Evolutionary conservation across 495 filamentous ascomycete species (phyloP).

Genomic region (Penicillium paxilli): DNA sequence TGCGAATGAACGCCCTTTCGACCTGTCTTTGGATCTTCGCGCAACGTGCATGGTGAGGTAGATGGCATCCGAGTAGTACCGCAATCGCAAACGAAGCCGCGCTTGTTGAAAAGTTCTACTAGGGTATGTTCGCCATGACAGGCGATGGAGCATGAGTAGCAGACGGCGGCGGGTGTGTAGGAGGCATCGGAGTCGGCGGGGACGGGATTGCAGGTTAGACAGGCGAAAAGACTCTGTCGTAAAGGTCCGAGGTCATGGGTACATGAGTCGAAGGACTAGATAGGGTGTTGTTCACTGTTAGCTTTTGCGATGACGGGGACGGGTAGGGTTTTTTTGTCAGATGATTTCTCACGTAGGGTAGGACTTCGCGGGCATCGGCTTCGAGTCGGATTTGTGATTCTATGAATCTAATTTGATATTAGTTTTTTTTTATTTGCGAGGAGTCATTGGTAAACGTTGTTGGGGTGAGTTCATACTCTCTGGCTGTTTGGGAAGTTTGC

Average conservation of each 20-base stretch:
- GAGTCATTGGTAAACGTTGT: neutral
- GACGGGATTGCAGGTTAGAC: conserved; percentile 88
- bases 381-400: conserved; percentile 87
- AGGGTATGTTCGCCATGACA: conserved; percentile 95
- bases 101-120: conserved; percentile 94
- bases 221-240: conserved; percentile 84
- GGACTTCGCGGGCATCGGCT: conserved; percentile 87
- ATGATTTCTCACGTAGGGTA: conserved; percentile 76
- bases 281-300: conserved; percentile 3
- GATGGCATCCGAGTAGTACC: conserved; percentile 79
- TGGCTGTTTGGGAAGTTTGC: conserved; percentile 80
- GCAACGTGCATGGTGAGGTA: conserved; percentile 71
- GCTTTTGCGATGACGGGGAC: conserved; percentile 5
- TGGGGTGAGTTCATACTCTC: conserved; percentile 57
- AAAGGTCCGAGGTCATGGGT: conserved; percentile 83
- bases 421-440: neutral
- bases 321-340: conserved; percentile 6
- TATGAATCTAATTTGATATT: conserved; percentile 67
- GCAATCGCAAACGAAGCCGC: conserved; percentile 95
- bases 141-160: conserved; percentile 94
- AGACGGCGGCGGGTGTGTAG: conserved; percentile 81
- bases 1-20: conserved; percentile 78
- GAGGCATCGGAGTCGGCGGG: conserved; percentile 56
- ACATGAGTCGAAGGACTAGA: conserved; percentile 85
- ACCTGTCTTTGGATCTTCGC: conserved; percentile 71